A percentile compares a stretch with the other conserved stretches of the same genome.
Evolutionary conservation across 257 asterid genomes (phyloP).

Genomic region (Scutellaria baicalensis): DNA sequence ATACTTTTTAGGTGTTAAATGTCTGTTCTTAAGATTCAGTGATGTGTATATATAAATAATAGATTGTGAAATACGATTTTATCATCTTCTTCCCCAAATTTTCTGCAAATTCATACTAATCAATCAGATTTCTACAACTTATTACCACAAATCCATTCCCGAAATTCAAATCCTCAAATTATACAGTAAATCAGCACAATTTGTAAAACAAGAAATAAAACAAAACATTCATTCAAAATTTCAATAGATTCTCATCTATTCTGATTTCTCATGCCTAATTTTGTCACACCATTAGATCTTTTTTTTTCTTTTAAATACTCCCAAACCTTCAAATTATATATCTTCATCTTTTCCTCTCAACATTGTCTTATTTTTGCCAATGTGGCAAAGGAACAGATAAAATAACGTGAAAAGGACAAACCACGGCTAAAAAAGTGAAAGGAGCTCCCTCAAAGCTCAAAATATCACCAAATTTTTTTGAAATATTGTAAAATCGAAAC

Average conservation of each 20-base stretch:
- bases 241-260: not conserved
- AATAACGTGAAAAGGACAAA: not conserved
- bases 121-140: no score
- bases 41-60: no score
- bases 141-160: not conserved
- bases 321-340: not conserved
- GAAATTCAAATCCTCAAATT: not conserved
- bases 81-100: no score
- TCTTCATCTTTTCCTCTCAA: not conserved
- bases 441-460: constrained; percentile 1
- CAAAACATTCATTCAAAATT: not conserved
- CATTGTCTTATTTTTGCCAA: not conserved
- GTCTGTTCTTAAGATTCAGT: no score
- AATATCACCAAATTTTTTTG: not conserved
- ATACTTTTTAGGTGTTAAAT: no score
- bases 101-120: no score
- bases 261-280: not conserved
- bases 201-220: not conserved
- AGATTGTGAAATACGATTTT: no score
- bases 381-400: not conserved
- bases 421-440: constrained; percentile 8
- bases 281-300: no score
- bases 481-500: not conserved
- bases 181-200: not conserved
- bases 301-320: not conserved